Percentiles rank a stretch among this genome's conserved stretches.
Evolutionary conservation across 352 stramenopile genomes (phyloP).

Genomic region (Halophytophthora polymorphica): DNA sequence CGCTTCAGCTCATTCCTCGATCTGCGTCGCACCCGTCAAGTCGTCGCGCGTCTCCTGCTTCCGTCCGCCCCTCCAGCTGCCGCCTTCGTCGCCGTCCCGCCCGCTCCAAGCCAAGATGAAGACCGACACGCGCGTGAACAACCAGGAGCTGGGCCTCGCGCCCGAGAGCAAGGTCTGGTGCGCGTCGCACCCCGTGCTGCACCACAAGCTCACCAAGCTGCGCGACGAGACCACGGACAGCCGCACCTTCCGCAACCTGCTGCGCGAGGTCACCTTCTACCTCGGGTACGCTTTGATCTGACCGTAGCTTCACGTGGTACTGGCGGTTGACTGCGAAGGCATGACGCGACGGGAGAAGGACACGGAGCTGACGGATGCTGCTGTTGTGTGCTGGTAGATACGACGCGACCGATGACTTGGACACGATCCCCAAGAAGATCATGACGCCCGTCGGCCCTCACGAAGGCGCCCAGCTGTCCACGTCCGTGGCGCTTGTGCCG

Average conservation of each 20-base stretch:
- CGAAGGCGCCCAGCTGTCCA: constrained; percentile 85
- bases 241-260: constrained; percentile 92
- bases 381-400: constrained; percentile 41
- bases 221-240: constrained; percentile 92
- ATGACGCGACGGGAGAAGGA: too few relatives aligned
- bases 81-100: background rate
- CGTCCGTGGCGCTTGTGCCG: constrained; percentile 93
- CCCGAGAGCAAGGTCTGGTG: constrained; percentile 77
- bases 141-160: constrained; percentile 58
- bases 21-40: constrained; percentile 6
- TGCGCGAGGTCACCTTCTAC: constrained; percentile 98
- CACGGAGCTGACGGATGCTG: too few relatives aligned
- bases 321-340: too few relatives aligned
- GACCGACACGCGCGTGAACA: constrained; percentile 61
- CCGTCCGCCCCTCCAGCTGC: background rate
- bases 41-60: constrained; percentile 6
- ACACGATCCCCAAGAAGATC: constrained; percentile 67
- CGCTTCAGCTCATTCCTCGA: constrained; percentile 14
- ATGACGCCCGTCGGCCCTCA: constrained; percentile 78
- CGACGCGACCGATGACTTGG: constrained; percentile 72
- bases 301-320: too few relatives aligned
- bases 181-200: constrained; percentile 89
- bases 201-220: constrained; percentile 96
- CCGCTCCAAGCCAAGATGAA: constrained; percentile 39
- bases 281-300: constrained; percentile 90